Evolutionary conservation across 2,329 filamentous ascomycete species (phyloP), one percentile per base, ranked within the genome.

Genomic region (Moelleriella libera): DNA sequence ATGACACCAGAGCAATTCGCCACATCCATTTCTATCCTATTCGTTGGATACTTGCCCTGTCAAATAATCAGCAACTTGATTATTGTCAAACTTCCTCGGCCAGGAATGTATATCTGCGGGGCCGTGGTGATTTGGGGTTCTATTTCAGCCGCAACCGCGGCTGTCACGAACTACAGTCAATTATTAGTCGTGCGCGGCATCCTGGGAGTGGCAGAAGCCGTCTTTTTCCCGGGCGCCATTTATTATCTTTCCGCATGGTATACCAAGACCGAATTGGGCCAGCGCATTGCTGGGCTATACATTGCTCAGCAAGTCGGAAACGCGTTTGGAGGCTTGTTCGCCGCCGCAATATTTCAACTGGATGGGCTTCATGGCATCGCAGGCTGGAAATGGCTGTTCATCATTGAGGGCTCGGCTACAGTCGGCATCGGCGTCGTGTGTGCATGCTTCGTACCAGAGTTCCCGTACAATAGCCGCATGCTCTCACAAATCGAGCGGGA

Each of bases 231-330:
- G 1, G 75, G 76, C 7, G 77, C 76, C 53, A 62, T 83, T 4
- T 84, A 80, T 63, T 82, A 77, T 53, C 68, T 84, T 32, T 69
- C 65, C 48, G 72, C 68, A 46, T 85, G 82, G 82, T 86, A 87
- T 55, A 85, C 80, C 0, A 71, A 81, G 43, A 76, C 78, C 51
- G 83, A 85, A 58, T 67, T 85, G 2, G 77, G 75, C 7, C 64
- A 83, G 14, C 70, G 81, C 9, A 83, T 78, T 12, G 78, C 79
- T 2, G 66, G 82, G 21, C 69, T 85, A 6, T 85, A 85, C 59
- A 78, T 79, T 0, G 84, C 82, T 0, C 78, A 78, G 0, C 67
- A 86, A 30, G 74, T 88, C 29, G 82, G 79, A 1, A 82, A 82
- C 5, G 83, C 83, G 1, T 87, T 88, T 55, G 83, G 80, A 0